Evolutionary conservation across 768 basidiomycete species (phyloP), one percentile per base, ranked within the genome.

Genomic region (Coprinopsis sp.): DNA sequence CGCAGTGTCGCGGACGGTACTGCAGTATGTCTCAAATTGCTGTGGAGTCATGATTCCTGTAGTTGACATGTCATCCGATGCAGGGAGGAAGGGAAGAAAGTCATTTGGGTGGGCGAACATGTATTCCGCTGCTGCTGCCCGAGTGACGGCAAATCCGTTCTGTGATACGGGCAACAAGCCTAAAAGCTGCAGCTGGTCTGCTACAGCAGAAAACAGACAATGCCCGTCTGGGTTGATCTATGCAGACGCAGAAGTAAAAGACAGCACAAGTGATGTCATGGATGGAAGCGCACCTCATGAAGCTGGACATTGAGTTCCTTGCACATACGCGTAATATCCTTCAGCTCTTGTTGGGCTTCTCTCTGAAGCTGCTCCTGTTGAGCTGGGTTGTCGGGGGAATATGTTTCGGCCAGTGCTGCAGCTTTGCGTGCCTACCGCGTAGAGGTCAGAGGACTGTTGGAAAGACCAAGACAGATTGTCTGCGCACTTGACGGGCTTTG

Each of bases 221-320:
- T 98, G 94, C 0, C 95, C 95, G 57, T 98, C 95, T 14, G 95
- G 91, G 49, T 83, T 82, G 55, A 97, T 85, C 92, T 96, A n/a
- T 27, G 33, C 29, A 29, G 28, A 28, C 21, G 36, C 37, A 33
- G 42, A 3, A 37, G 31, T 6, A 3, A 8, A 40, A 36, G 48
- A 45, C 39, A 33, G 39, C 23, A 19, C 30, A n/a, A 18, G 21
- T 16, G 19, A 33, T 34, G 28, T 23, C 21, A 36, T 30, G 28
- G 30, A 13, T 30, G 19, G 25, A 38, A 37, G 55, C 68, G 45
- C 47, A 82, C 87, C 73, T 91, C 80, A 51, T 81, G 66, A 31
- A 88, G 70, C 48, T 79, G 73, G 27, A 91, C 67, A 16, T 72
- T 71, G n/a, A 84, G 66, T 37, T 82, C 73, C 38, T 84, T 77